Evolutionary conservation across 108 stramenopile genomes (phyloP), one percentile per base, ranked within the genome.

Genomic region (Mediolabrus comicus): DNA sequence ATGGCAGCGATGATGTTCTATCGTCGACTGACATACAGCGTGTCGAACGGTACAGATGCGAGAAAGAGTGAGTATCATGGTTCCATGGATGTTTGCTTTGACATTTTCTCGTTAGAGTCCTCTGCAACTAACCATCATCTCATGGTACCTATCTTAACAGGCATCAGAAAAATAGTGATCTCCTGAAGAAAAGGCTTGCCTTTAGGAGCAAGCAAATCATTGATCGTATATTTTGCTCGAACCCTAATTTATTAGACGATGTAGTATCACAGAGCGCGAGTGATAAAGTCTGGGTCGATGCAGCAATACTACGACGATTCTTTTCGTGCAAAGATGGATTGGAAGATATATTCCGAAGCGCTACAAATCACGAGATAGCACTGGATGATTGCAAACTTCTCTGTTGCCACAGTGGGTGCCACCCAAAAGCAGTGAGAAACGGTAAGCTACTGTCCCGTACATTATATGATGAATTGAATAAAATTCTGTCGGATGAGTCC

Each of bases 381-480:
- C 46, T 49, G 19, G 46, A 49, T 17, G 46, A 49, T 49, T 49
- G 46, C 7, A 49, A 49, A n/a, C 46, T 82, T 35, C 62, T 90
- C 10, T 92, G 92, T 59, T 25, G 54, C 29, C 92, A 92, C 55
- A 28, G 24, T n/a, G 85, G 78, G 24, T 55, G 77, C 24, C 74
- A 77, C 54, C 92, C 92, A 17, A 39, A 43, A 33, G 64, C 54
- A 22, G 85, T 84, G 28, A 61, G 81, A 28, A 35, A 39, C 22
- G 85, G 90, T 28, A 94, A 94, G 72, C 54, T 91, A 14, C 62
- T 94, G 2, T 75, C 87, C 49, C 22, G 39, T 33, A 52, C 67
- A 14, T 17, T 79, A 0, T 94, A 77, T 58, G 72, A 84, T 12
- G 62, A 70, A 2, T 73, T 82, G 22, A 27, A 71, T 9, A 54